Evolutionary conservation across 225 moss, liverwort and hornwort genomes (phyloP).

Genomic region (Neckera pumila): DNA sequence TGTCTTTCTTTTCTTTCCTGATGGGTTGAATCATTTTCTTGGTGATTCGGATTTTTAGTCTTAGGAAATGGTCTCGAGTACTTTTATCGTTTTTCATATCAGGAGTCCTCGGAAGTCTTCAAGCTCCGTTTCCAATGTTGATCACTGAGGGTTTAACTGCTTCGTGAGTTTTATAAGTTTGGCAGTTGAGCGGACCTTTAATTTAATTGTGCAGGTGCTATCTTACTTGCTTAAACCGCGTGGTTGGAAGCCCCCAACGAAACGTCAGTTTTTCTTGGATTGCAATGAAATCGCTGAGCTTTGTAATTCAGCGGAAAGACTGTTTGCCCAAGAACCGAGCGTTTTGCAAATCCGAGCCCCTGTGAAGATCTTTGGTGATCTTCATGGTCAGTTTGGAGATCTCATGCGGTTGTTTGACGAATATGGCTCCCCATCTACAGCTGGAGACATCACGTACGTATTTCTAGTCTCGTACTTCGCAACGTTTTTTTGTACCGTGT

Average conservation of each 20-base stretch:
- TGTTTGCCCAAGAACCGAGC: slow-evolving; percentile 61
- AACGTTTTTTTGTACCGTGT: neutral
- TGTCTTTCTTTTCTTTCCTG: neutral
- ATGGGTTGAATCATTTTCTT: neutral
- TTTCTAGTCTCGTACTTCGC: neutral
- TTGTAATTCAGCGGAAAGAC: slow-evolving; percentile 43
- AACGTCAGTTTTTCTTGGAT: slow-evolving; percentile 62
- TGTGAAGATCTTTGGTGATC: slow-evolving; percentile 61
- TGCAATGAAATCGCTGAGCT: slow-evolving; percentile 58
- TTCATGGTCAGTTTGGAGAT: slow-evolving; percentile 66
- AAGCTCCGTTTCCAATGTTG: neutral
- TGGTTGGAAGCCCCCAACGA: slow-evolving; percentile 65
- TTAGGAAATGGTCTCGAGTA: neutral
- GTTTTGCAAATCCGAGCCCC: slow-evolving; percentile 60
- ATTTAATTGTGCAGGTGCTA: slow-evolving; percentile 24
- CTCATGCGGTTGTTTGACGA: slow-evolving; percentile 69
- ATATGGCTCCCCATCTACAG: slow-evolving; percentile 62
- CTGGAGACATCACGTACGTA: slow-evolving; percentile 59
- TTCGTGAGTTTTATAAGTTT: neutral
- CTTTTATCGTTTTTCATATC: neutral
- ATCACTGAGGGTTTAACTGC: no score
- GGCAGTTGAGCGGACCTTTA: neutral
- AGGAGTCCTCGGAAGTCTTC: neutral
- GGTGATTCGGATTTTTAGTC: neutral
- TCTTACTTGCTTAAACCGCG: slow-evolving; percentile 55